Base-by-base conservation (phyloP, 768 basidiomycete species). In the Suillus cothurnatus region DNA sequence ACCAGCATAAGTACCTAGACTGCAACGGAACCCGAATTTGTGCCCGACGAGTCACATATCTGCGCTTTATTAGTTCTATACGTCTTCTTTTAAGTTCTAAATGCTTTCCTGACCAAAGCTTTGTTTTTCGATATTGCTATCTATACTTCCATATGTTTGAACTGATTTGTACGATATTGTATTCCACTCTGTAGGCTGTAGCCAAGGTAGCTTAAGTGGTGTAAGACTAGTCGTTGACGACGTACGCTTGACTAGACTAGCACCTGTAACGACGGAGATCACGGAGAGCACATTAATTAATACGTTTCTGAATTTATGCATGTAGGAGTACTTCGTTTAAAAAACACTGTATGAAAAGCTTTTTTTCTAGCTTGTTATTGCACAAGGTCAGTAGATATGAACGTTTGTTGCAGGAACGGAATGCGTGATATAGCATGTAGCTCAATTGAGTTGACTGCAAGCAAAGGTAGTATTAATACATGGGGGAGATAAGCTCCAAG, bases 231-330 rank as follows among this genome's bases (percentile, higher is more conserved):
- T 57, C 56, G 56, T 38, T 57, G 56, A 57, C 56, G 55, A 36
- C 36, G 15, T 26, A 26, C 23, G 14, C 34, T 36, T 23, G 17
- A 6, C 26, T 55, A 55, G 53, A 32, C 31, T 14, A 12, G 53
- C 21, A 14, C 32, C 11, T 32, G 31, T 14, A 11, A 31, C 52
- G 31, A 53, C 6, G 5, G 11, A 17, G 15, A 53, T 19, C 4
- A 15, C 6, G 28, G 9, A 21, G 32, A 32, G 12, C 11, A 21
- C 61, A 55, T 72, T 66, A 68, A 41, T 41, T 38, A 39, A n/a
- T 45, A 23, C 12, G 45, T 23, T 23, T n/a, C n/a, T n/a, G 9
- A 45, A 45, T 12, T 21, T 14, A 23, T 41, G 41, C 19, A 21
- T 6, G 23, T 49, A 23, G 12, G n/a, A 49, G 23, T 12, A 49